These are phyloP conservation scores for Megacollybia marginata DNA, from an alignment of 768 basidiomycete species.

Conservation along the genomic window DNA sequence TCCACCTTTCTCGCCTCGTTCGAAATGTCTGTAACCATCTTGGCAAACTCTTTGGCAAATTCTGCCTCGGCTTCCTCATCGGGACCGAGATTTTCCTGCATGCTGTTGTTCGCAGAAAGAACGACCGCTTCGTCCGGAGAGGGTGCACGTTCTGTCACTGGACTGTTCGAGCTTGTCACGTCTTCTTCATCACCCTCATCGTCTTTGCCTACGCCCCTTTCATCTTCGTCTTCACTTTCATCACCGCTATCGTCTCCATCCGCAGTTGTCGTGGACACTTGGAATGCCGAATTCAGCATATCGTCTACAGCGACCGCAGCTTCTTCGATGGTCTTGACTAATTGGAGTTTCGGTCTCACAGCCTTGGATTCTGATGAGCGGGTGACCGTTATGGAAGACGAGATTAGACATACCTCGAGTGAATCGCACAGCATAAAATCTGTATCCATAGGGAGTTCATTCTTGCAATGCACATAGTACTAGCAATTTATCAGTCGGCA, in stretches of 20 bases:
- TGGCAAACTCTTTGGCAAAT: constrained; percentile 93
- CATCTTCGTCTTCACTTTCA: constrained; percentile 40
- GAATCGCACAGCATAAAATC: constrained; percentile 97
- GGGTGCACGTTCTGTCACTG: constrained; percentile 66
- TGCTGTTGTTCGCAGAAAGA: constrained; percentile 44
- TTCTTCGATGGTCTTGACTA: constrained; percentile 73
- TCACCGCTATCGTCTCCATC: constrained; percentile 53
- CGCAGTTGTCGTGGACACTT: constrained; percentile 31
- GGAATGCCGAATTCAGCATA: constrained; percentile 66
- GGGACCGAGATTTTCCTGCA: constrained; percentile 70
- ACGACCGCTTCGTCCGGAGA: constrained; percentile 81
- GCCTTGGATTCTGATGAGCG: constrained; percentile 36
- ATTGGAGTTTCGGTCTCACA: constrained; percentile 72
- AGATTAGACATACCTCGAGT: constrained; percentile 57
- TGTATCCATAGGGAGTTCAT: constrained; percentile 90
- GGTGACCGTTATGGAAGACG: background rate
- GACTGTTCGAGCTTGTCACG: constrained; percentile 43
- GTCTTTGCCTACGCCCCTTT: constrained; percentile 27
- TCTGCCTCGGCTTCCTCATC: constrained; percentile 88
- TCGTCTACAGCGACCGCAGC: constrained; percentile 87
- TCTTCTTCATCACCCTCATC: constrained; percentile 63
- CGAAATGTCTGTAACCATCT: constrained; percentile 86
- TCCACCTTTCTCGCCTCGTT: constrained; percentile 80
- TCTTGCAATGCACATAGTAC: constrained; percentile 90
- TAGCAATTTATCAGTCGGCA: background rate